Evolutionary conservation across 2,329 filamentous ascomycete species (phyloP).

Genomic region (Massarina eburnea): DNA sequence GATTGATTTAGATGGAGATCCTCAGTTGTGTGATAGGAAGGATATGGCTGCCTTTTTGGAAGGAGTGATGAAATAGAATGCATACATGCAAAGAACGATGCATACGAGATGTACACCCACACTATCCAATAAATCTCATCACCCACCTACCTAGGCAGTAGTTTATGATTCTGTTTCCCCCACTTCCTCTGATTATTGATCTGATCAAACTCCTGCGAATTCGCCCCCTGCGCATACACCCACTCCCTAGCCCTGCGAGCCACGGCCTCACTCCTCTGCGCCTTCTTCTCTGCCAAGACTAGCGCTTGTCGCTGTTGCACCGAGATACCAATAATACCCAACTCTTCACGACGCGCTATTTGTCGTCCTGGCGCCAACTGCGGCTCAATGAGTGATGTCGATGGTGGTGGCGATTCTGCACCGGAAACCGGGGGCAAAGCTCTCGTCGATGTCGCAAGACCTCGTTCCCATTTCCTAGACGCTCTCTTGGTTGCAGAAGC

Average conservation of each 20-base stretch:
- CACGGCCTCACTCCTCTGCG: slow-evolving; percentile 19
- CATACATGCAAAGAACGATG: too few species aligned
- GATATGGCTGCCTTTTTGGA: too few species aligned
- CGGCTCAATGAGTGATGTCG: not conserved
- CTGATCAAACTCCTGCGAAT: slow-evolving; percentile 19
- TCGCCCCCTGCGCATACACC: slow-evolving; percentile 15
- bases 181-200: too few species aligned
- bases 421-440: slow-evolving; percentile 1
- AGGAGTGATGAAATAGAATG: too few species aligned
- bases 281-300: slow-evolving; percentile 20
- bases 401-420: slow-evolving; percentile 1
- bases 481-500: not conserved
- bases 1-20: too few species aligned
- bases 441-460: slow-evolving; percentile 1
- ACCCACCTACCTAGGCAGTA: too few species aligned
- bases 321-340: slow-evolving; percentile 16
- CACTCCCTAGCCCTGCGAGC: slow-evolving; percentile 16
- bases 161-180: too few species aligned
- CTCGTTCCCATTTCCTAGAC: slow-evolving; percentile 5
- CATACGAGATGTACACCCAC: too few species aligned
- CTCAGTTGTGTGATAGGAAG: too few species aligned
- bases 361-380: slow-evolving; percentile 1
- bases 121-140: too few species aligned
- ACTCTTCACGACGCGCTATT: slow-evolving; percentile 15
- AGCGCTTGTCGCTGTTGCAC: slow-evolving; percentile 20